Conservation (phyloP, 116 monocot species). For the Papilionanthe hybrid region DNA sequence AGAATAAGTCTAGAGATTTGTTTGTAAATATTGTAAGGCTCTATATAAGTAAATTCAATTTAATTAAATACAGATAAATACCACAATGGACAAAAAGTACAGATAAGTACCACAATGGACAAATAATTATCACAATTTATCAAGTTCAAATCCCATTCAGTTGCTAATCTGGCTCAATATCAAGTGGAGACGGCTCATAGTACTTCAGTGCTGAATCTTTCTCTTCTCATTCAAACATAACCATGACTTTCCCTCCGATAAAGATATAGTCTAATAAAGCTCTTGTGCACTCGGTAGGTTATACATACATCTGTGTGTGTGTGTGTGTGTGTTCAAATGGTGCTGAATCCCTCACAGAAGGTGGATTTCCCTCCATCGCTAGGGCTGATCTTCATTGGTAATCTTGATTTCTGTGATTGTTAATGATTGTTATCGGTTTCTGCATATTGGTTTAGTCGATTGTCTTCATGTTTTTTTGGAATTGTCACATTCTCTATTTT, state of each 20-base stretch:
- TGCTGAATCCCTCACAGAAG: no score
- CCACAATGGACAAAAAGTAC: no score
- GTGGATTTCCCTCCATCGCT: no score
- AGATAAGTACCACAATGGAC: background rate
- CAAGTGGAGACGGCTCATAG: background rate
- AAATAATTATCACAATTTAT: background rate
- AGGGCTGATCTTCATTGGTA: no score
- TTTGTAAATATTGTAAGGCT: no score
- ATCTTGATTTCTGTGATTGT: no score
- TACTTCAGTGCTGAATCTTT: background rate
- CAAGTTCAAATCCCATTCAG: background rate
- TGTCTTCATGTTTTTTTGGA: no score
- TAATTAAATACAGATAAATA: background rate
- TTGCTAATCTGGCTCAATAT: background rate
- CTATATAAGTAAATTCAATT: background rate
- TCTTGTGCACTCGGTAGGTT: background rate
- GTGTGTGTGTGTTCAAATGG: background rate
- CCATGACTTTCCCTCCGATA: background rate
- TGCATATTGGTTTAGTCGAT: no score
- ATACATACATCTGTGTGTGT: background rate
- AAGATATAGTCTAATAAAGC: background rate
- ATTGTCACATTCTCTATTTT: no score
- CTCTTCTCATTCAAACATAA: background rate
- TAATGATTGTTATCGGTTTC: no score
- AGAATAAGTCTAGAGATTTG: no score